Evolutionary conservation across 208 protist genomes (phyloP).

Genomic region (Trypanosoma cruzi): DNA sequence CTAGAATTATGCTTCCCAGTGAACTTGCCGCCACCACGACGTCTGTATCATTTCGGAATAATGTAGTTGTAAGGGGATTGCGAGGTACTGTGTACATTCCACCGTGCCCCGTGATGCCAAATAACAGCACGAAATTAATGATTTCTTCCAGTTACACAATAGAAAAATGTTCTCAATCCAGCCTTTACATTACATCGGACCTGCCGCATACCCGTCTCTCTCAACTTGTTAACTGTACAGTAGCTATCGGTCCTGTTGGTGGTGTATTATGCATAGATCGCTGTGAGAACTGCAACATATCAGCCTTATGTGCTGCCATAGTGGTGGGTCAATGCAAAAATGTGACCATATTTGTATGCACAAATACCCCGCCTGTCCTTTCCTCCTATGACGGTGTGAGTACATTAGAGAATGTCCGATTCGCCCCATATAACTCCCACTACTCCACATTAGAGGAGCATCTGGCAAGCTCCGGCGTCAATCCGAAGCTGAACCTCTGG

Average conservation of each 20-base stretch:
- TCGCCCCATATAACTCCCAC: constrained; percentile 91
- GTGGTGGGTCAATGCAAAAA: constrained; percentile 79
- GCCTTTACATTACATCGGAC: constrained; percentile 76
- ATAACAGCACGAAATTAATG: constrained; percentile 36
- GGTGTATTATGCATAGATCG: constrained; percentile 80
- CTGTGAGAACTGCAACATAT: constrained; percentile 86
- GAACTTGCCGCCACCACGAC: constrained; percentile 42
- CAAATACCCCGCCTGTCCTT: constrained; percentile 88
- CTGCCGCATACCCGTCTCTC: constrained; percentile 83
- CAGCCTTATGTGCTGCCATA: constrained; percentile 75
- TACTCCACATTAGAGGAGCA: constrained; percentile 89
- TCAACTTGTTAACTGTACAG: constrained; percentile 87
- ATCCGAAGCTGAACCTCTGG: constrained; percentile 87
- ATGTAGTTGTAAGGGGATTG: constrained; percentile 53
- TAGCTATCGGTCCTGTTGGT: constrained; percentile 81
- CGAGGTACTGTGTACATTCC: constrained; percentile 64
- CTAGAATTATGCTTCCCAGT: constrained; percentile 66
- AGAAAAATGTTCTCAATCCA: constrained; percentile 66
- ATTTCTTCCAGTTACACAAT: constrained; percentile 76
- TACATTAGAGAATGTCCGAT: constrained; percentile 54
- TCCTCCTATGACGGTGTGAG: constrained; percentile 12
- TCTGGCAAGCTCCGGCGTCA: constrained; percentile 79
- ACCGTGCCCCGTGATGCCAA: constrained; percentile 44
- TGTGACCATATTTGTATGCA: constrained; percentile 80
- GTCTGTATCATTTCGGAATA: constrained; percentile 56